phyloP scores from a whole-genome alignment of 768 basidiomycete genomes.

The Mycena crocata region DNA sequence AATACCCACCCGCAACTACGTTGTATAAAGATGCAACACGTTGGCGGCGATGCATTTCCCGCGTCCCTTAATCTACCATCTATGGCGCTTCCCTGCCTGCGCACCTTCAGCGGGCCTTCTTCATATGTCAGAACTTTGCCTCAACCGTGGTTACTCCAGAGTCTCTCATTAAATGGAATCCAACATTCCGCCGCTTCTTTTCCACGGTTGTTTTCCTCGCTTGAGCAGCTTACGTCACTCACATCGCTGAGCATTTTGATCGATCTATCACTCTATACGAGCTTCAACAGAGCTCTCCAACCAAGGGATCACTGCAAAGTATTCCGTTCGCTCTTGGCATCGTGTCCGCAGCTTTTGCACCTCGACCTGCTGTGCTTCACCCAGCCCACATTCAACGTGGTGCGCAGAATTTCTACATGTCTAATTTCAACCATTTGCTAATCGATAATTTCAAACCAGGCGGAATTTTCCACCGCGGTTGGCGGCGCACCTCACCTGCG shows the following conservation, averaged over 20 bases:
- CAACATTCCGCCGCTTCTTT: conserved; percentile 48
- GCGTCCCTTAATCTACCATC: conserved; percentile 37
- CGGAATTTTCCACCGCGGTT: conserved; percentile 47
- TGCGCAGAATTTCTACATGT: conserved; percentile 35
- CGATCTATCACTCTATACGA: conserved; percentile 47
- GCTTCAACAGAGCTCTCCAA: conserved; percentile 30
- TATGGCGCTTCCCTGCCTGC: conserved; percentile 42
- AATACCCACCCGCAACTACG: conserved; percentile 44
- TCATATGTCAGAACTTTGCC: conserved; percentile 46
- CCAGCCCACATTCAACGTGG: conserved; percentile 49
- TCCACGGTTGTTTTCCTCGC: conserved; percentile 43
- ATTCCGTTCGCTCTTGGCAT: conserved; percentile 42
- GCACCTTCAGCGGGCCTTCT: conserved; percentile 47
- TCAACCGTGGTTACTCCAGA: conserved; percentile 40
- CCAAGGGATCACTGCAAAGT: conserved; percentile 46
- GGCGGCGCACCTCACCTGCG: conserved; percentile 42
- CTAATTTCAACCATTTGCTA: conserved; percentile 5
- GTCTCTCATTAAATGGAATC: conserved; percentile 46
- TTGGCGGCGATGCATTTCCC: conserved; percentile 45
- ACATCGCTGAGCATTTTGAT: conserved; percentile 48
- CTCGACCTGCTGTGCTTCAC: conserved; percentile 51
- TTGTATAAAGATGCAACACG: conserved; percentile 46
- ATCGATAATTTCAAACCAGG: conserved; percentile 33
- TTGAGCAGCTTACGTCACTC: conserved; percentile 44
- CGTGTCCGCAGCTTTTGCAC: conserved; percentile 46